These are phyloP conservation scores for Paramecium pentaurelia DNA, from an alignment of 73 alveolate genomes.

Conservation along the genomic window DNA sequence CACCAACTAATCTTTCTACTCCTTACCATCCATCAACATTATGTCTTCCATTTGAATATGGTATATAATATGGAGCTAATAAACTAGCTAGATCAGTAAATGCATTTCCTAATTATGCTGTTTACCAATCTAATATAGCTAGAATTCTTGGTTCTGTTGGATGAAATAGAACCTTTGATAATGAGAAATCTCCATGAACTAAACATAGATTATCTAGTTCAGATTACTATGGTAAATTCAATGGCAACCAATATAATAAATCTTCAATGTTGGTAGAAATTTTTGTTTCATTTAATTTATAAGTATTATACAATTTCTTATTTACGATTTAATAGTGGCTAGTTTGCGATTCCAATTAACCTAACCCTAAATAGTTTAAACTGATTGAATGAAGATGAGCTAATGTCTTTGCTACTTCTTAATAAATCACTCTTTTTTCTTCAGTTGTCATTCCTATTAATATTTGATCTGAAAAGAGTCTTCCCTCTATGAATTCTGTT, in stretches of 20 bases:
- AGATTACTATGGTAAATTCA: conserved; percentile 16
- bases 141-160: conserved; percentile 39
- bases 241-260: conserved; percentile 46
- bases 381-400: neutral
- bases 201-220: conserved; percentile 9
- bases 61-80: neutral
- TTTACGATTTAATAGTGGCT: neutral
- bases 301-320: neutral
- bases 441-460: neutral
- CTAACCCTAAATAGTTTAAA: neutral
- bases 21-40: neutral
- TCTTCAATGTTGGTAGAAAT: conserved; percentile 16
- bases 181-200: conserved; percentile 54
- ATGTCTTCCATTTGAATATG: neutral
- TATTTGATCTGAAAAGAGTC: neutral
- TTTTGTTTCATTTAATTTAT: conserved; percentile 51
- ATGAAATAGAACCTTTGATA: conserved; percentile 52
- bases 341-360: neutral
- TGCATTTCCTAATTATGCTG: conserved; percentile 54
- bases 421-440: neutral
- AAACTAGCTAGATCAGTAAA: conserved; percentile 42
- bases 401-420: neutral
- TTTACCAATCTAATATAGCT: conserved; percentile 56
- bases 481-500: neutral
- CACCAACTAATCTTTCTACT: neutral